A percentile compares a stretch with the other conserved stretches of the same genome.
phyloP scores from a whole-genome alignment of 75 land plant genomes.

The Pseudotsuga menziesii region DNA sequence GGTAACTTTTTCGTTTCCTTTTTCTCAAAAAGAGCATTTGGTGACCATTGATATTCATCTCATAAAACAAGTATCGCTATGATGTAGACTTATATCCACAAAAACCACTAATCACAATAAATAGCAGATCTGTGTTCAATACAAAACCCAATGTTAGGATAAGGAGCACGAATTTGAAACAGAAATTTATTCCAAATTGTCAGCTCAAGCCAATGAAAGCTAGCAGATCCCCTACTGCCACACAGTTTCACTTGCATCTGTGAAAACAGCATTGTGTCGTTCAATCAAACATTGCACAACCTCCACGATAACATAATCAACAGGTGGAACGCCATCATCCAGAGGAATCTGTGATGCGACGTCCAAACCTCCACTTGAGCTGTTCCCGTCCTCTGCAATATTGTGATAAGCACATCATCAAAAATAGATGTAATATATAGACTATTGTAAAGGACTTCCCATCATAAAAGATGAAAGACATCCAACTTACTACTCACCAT shows the following conservation, averaged over 20 bases:
- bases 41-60: too few relatives aligned
- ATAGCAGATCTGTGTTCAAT: too few relatives aligned
- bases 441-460: not conserved
- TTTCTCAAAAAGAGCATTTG: too few relatives aligned
- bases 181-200: too few relatives aligned
- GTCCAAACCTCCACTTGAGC: conserved; percentile 20
- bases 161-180: too few relatives aligned
- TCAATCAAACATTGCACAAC: conserved; percentile 77
- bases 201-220: not conserved
- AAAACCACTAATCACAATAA: too few relatives aligned
- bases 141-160: too few relatives aligned
- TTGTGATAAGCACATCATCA: not conserved
- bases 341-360: conserved; percentile 55
- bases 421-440: not conserved
- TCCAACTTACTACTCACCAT: not conserved
- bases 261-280: conserved; percentile 71
- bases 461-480: not conserved
- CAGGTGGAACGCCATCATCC: conserved; percentile 59
- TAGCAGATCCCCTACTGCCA: conserved; percentile 34
- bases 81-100: too few relatives aligned
- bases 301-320: conserved; percentile 67
- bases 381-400: conserved; percentile 6
- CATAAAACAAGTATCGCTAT: too few relatives aligned
- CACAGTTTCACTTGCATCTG: conserved; percentile 66
- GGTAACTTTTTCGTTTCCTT: too few relatives aligned